Percentiles rank a stretch among this genome's conserved stretches.
Conservation (phyloP, 164 flowering plant genomes). For the Aristolochia fimbriata region DNA sequence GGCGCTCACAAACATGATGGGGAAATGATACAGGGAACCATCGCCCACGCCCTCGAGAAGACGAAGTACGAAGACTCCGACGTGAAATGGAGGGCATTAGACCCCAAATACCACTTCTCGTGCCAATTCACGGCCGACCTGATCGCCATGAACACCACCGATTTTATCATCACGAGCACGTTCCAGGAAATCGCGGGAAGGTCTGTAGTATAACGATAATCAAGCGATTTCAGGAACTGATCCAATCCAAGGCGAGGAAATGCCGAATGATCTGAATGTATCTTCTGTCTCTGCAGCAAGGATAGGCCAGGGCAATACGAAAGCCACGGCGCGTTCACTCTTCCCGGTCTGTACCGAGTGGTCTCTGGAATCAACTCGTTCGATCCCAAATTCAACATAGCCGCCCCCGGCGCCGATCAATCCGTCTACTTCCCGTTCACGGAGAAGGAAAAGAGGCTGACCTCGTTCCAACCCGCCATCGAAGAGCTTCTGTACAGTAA, state of each 20-base stretch:
- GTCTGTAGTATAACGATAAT: slow-evolving; percentile 18
- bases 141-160: slow-evolving; percentile 83
- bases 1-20: too few species aligned
- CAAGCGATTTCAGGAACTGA: neutral
- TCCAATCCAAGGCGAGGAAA: neutral
- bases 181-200: slow-evolving; percentile 97
- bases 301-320: slow-evolving; percentile 93
- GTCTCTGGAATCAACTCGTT: slow-evolving; percentile 87
- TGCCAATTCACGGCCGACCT: slow-evolving; percentile 92
- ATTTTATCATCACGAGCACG: slow-evolving; percentile 95
- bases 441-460: slow-evolving; percentile 45
- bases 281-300: slow-evolving; percentile 37
- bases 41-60: slow-evolving; percentile 97
- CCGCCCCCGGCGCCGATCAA: slow-evolving; percentile 93
- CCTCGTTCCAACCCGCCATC: slow-evolving; percentile 63
- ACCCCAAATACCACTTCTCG: slow-evolving; percentile 83
- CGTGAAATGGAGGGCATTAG: slow-evolving; percentile 71
- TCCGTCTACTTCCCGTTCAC: slow-evolving; percentile 82
- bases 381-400: slow-evolving; percentile 94
- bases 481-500: slow-evolving; percentile 69
- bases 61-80: slow-evolving; percentile 96
- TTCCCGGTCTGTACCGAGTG: slow-evolving; percentile 83
- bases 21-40: slow-evolving; percentile 65
- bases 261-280: neutral
- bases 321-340: slow-evolving; percentile 69